Base-by-base conservation (phyloP, 2,329 filamentous ascomycete genomes). In the Sclerotiophoma versabilis region DNA sequence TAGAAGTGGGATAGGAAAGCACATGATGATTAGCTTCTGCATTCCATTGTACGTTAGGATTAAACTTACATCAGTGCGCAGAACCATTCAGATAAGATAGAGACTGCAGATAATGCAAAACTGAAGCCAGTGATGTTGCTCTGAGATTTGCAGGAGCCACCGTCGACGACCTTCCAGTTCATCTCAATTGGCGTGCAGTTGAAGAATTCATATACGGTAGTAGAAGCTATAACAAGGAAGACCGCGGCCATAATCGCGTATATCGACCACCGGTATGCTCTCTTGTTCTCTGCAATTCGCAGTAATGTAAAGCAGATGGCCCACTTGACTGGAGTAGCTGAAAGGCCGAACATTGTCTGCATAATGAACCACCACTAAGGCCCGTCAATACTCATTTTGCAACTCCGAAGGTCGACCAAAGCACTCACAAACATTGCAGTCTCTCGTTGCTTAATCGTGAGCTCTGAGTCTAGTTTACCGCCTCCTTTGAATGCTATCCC, bases 21-120 rank as follows among this genome's bases (percentile, higher is more conserved):
- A 17, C 30, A 25, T 12, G 9, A 3, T 32, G 15, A n/a, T 22
- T 9, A 48, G 34, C 22, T 17, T 15, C 17, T 23, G 3, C 10
- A 43, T 2, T 3, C 11, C 5, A 22, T 15, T 10, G 6, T 6
- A 8, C 10, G 10, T 2, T 6, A 7, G 12, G 7, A 29, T 2
- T 38, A 14, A 25, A 44, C 67, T 54, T 54, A 71, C 64, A 71
- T 57, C 14, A 73, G 42, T 2, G 71, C 70, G 36, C 66, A 72
- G 55, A 70, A 69, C 71, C 71, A 74, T 38, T 74, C 71, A 2
- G 69, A 68, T 10, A 68, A 47, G 42, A 73, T 73, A 20, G 73
- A 73, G n/a, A 73, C 66, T 0, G 70, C 69, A 4, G 71, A 73
- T 4, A 59, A 39, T 15, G 51, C 52, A 26, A 50, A 59, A 32